Evolutionary conservation across 2,329 filamentous ascomycete genomes (phyloP).

Genomic region (Calonectria pseudoreteaudii): DNA sequence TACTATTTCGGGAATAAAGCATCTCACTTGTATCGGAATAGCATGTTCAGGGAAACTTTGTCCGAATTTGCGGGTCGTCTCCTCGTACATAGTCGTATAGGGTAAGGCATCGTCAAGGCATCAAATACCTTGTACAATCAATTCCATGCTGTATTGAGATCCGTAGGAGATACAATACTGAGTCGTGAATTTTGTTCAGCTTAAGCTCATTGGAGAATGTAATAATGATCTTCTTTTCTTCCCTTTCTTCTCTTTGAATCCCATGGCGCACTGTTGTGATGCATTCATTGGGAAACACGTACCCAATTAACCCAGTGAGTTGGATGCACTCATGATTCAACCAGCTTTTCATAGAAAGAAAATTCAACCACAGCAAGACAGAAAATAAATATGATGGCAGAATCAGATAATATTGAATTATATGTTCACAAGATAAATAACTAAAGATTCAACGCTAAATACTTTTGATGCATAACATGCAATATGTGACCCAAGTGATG

Average conservation of each 20-base stretch:
- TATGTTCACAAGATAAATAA: not conserved
- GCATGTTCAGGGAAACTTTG: too few relatives aligned
- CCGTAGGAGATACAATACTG: too few relatives aligned
- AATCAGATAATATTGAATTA: not conserved
- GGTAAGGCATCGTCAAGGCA: not conserved
- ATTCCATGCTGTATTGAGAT: not conserved
- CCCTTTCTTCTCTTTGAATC: too few relatives aligned
- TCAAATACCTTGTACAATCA: not conserved
- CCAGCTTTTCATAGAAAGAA: too few relatives aligned
- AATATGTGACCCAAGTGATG: not conserved
- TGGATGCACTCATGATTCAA: too few relatives aligned
- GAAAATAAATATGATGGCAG: accelerated
- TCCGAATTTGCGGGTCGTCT: too few relatives aligned
- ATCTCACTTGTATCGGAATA: not conserved
- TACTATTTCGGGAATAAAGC: not conserved
- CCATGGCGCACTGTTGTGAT: too few relatives aligned
- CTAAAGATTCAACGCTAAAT: not conserved
- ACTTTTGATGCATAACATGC: not conserved
- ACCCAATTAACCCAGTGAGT: too few relatives aligned
- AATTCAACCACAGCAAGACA: not conserved
- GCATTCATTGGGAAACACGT: too few relatives aligned
- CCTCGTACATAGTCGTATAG: not conserved
- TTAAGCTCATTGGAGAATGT: too few relatives aligned
- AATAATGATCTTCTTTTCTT: too few relatives aligned
- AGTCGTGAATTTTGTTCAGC: too few relatives aligned